Percentiles rank a stretch among this genome's conserved stretches.
phyloP scores from a whole-genome alignment of 2,329 filamentous ascomycete species.

The Nigrospora sphaerica region DNA sequence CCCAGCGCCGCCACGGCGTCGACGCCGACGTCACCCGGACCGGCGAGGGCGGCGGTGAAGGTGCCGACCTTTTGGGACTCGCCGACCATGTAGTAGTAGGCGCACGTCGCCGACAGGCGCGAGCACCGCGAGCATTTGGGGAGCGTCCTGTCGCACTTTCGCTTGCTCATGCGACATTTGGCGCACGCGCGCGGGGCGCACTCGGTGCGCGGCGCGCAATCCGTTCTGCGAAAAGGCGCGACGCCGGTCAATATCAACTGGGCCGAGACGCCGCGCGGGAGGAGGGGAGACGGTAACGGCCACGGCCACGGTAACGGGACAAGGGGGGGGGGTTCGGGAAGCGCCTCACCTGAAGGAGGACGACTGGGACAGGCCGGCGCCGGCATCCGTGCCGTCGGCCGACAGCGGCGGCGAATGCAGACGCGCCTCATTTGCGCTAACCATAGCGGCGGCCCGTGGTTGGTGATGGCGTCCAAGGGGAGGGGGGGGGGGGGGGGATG shows the following conservation, averaged over 20 bases:
- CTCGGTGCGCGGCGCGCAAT: background rate
- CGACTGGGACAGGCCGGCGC: too few species aligned
- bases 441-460: too few species aligned
- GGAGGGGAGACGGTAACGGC: too few species aligned
- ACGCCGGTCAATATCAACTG: background rate
- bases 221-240: background rate
- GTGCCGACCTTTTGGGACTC: constrained; percentile 1
- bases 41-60: background rate
- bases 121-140: constrained; percentile 1
- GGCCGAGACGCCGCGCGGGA: too few species aligned
- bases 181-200: background rate
- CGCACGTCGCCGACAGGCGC: background rate
- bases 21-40: background rate
- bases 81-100: constrained; percentile 2
- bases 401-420: too few species aligned
- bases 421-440: too few species aligned
- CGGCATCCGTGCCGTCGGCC: too few species aligned
- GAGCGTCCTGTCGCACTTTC: constrained; percentile 1
- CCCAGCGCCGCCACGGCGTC: background rate
- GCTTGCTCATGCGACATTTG: constrained; percentile 1
- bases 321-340: too few species aligned
- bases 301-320: too few species aligned
- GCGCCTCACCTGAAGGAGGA: too few species aligned
- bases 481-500: too few species aligned
- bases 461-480: too few species aligned